Percentiles rank a stretch among this genome's conserved stretches.
Conservation (phyloP, 2,329 filamentous ascomycete genomes). For the Cytospora piceicola region DNA sequence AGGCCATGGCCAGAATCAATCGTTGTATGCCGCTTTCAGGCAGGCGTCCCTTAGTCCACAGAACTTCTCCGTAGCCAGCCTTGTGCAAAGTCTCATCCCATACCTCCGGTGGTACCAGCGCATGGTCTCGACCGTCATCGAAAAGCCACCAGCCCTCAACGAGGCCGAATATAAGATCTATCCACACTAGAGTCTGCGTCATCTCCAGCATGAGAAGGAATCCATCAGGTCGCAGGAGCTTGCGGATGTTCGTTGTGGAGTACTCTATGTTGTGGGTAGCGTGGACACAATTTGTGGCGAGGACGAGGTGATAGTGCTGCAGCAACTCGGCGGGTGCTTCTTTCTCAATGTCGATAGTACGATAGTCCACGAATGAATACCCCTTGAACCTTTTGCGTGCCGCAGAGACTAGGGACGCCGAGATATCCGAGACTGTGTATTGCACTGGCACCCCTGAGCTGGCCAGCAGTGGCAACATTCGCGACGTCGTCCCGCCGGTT, state of each 20-base stretch:
- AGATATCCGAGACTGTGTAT: constrained; percentile 48
- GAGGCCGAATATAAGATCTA: constrained; percentile 43
- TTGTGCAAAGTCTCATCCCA: constrained; percentile 37
- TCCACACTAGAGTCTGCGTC: constrained; percentile 37
- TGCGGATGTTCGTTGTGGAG: constrained; percentile 35
- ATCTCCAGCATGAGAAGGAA: constrained; percentile 42
- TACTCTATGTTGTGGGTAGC: constrained; percentile 37
- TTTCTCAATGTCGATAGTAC: constrained; percentile 38
- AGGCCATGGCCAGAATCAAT: constrained; percentile 4
- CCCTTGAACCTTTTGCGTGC: constrained; percentile 36
- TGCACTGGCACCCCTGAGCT: constrained; percentile 36
- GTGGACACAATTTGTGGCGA: constrained; percentile 42
- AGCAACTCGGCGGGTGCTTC: constrained; percentile 34
- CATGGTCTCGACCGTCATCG: constrained; percentile 37
- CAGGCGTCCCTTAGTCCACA: constrained; percentile 37
- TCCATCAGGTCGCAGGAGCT: constrained; percentile 40
- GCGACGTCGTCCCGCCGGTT: constrained; percentile 42
- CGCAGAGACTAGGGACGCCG: constrained; percentile 38
- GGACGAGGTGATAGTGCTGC: constrained; percentile 38
- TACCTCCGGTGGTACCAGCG: constrained; percentile 28
- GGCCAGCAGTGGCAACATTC: constrained; percentile 35
- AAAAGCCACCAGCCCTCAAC: constrained; percentile 48
- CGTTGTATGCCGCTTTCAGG: constrained; percentile 6
- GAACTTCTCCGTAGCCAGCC: constrained; percentile 37
- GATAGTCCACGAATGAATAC: constrained; percentile 37